Evolutionary conservation across 805 yeast genomes (phyloP).

Genomic region (Candida quercuum): DNA sequence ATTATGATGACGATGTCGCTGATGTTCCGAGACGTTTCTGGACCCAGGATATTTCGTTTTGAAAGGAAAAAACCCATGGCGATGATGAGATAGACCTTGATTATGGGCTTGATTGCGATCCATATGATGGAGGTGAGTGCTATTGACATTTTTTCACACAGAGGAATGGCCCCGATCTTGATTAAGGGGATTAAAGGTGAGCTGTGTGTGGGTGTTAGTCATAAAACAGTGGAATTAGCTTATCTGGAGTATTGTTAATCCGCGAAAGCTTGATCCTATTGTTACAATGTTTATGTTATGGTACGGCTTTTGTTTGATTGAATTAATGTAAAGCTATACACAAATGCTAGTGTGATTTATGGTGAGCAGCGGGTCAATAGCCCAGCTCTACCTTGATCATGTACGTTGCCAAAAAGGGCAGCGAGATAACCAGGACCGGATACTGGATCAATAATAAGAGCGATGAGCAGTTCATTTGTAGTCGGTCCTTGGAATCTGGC

Average conservation of each 20-base stretch:
- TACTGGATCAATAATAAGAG: conserved; percentile 6
- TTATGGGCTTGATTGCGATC: conserved; percentile 78
- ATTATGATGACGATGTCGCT: conserved; percentile 65
- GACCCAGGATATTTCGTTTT: conserved; percentile 55
- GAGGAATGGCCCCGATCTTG: no score
- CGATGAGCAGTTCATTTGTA: conserved; percentile 9
- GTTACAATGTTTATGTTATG: no score
- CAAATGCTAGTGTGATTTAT: neutral
- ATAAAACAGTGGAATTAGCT: neutral
- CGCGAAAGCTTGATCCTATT: no score
- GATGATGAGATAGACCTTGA: conserved; percentile 72
- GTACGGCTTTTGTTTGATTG: no score
- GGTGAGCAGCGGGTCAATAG: no score
- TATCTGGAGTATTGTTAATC: no score
- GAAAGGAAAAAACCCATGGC: conserved; percentile 59
- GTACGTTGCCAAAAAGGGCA: conserved; percentile 8
- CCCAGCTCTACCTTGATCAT: conserved; percentile 5
- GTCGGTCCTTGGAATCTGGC: conserved; percentile 6
- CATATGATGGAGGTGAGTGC: conserved; percentile 63
- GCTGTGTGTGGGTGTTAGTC: neutral
- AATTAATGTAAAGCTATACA: no score
- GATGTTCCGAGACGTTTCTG: conserved; percentile 62
- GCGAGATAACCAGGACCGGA: conserved; percentile 3
- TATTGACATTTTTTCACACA: neutral
- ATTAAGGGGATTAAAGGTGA: no score